These are phyloP conservation scores for Candida manassasensis DNA, from an alignment of 805 yeast species.

Conservation along the genomic window DNA sequence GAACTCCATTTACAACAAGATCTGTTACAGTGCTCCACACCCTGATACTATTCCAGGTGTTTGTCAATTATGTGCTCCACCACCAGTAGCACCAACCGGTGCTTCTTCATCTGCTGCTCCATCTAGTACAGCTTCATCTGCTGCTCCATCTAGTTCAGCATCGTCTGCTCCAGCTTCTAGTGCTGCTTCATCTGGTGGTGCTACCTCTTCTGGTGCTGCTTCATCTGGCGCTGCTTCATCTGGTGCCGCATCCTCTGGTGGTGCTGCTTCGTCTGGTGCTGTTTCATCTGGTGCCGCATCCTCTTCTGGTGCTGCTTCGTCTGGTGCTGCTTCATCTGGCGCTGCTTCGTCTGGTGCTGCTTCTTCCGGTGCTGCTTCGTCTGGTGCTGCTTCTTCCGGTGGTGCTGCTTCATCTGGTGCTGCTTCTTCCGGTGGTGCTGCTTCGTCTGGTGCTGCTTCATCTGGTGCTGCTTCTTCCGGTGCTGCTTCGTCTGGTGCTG, in stretches of 20 bases:
- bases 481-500: not conserved
- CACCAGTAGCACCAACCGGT: too few species aligned
- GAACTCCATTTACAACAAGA: too few species aligned
- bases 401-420: not conserved
- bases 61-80: too few species aligned
- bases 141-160: not conserved
- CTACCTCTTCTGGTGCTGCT: not conserved
- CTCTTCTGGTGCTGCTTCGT: not conserved
- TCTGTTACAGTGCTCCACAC: too few species aligned
- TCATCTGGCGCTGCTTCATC: not conserved
- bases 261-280: not conserved
- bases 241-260: not conserved
- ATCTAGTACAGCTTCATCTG: not conserved
- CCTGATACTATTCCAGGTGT: too few species aligned
- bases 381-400: not conserved
- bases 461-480: not conserved
- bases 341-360: not conserved
- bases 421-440: not conserved
- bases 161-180: not conserved
- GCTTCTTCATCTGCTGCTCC: too few species aligned
- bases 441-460: not conserved
- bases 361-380: not conserved
- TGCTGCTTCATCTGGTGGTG: not conserved
- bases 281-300: not conserved
- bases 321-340: not conserved